phyloP scores from a whole-genome alignment of 495 filamentous ascomycete genomes.

The Neurospora terricola region DNA sequence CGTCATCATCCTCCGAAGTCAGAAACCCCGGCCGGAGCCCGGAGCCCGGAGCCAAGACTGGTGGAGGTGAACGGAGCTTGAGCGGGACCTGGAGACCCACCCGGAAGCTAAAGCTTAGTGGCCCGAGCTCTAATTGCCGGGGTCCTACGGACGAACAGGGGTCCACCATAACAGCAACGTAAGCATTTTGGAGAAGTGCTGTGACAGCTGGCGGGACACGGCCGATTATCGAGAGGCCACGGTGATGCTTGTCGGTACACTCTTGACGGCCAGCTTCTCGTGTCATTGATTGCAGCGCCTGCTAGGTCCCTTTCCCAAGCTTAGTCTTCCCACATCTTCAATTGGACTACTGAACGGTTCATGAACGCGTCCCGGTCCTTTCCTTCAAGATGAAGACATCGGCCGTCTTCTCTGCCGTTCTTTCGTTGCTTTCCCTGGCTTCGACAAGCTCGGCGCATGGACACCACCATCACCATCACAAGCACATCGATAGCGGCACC shows the following conservation, averaged over 20 bases:
- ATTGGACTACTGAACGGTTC: slow-evolving; percentile 17
- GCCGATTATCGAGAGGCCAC: slow-evolving; percentile 17
- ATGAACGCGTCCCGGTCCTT: slow-evolving; percentile 26
- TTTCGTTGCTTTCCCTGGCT: slow-evolving; percentile 36
- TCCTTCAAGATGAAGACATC: slow-evolving; percentile 44
- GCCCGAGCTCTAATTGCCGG: background rate
- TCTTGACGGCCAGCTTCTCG: background rate
- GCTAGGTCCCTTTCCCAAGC: background rate
- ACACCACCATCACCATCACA: slow-evolving; percentile 1
- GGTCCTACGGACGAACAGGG: slow-evolving; percentile 8
- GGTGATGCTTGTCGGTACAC: slow-evolving; percentile 17
- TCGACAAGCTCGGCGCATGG: slow-evolving; percentile 24
- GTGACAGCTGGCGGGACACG: slow-evolving; percentile 12
- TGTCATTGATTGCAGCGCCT: background rate
- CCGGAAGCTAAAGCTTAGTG: background rate
- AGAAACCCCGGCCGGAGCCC: background rate
- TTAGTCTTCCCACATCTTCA: slow-evolving; percentile 1
- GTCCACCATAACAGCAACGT: slow-evolving; percentile 25
- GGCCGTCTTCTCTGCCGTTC: slow-evolving; percentile 37
- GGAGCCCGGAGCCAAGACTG: background rate
- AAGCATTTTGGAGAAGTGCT: slow-evolving; percentile 23
- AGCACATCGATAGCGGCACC: slow-evolving; percentile 15
- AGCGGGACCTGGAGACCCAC: background rate
- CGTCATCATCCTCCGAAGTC: background rate
- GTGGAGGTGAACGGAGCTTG: background rate